Conservation (phyloP, 306 rosid species). For the Cercis canadensis region DNA sequence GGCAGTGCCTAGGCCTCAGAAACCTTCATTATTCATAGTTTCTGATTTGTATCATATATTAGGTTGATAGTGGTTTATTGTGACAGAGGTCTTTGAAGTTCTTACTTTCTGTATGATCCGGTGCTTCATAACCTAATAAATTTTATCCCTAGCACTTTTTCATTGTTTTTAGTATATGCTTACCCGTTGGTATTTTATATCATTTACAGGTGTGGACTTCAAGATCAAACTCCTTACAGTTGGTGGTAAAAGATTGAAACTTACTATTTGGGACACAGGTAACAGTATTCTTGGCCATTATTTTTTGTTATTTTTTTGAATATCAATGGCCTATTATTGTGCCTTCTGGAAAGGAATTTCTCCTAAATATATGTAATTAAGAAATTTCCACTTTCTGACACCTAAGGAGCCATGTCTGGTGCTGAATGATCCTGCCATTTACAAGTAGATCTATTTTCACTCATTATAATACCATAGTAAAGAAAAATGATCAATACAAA, state of each 20-base stretch:
- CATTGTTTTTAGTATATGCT: no score
- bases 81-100: conserved; percentile 19
- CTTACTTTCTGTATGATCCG: conserved; percentile 9
- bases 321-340: no score
- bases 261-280: conserved; percentile 99
- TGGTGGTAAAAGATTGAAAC: conserved; percentile 85
- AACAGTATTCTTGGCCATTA: conserved; percentile 14
- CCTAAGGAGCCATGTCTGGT: no score
- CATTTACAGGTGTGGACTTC: conserved; percentile 87
- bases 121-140: conserved; percentile 12
- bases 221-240: conserved; percentile 82
- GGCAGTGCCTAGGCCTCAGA: background rate
- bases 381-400: no score
- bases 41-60: background rate
- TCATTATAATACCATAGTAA: background rate
- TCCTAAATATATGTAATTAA: no score
- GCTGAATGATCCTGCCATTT: background rate
- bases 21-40: conserved; percentile 14
- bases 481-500: no score
- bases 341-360: no score
- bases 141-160: background rate
- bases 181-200: conserved; percentile 8
- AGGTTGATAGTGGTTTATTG: background rate
- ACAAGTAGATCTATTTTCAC: background rate
- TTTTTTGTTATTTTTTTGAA: no score